phyloP scores from a whole-genome alignment of 2,329 filamentous ascomycete genomes.

The Tricladium varicosporioides region DNA sequence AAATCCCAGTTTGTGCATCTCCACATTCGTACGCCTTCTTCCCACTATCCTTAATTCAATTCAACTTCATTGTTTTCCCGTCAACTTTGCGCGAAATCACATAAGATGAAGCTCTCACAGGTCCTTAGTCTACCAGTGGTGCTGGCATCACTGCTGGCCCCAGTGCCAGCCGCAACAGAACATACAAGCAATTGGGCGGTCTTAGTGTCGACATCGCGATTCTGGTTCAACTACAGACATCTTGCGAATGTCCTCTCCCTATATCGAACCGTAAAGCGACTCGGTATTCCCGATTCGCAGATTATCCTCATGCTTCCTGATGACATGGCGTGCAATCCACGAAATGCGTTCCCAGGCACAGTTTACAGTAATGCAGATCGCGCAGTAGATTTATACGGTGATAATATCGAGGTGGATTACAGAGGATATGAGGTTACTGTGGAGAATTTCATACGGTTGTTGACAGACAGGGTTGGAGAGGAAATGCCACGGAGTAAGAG shows the following conservation, averaged over 20 bases:
- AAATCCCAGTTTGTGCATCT: neutral
- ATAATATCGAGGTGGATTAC: constrained; percentile 99
- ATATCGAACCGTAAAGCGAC: constrained; percentile 95
- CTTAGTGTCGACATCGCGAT: constrained; percentile 95
- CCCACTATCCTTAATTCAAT: neutral
- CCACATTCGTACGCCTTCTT: neutral
- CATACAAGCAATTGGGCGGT: constrained; percentile 99
- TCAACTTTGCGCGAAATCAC: neutral
- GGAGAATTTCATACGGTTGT: constrained; percentile 93
- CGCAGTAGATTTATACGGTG: constrained; percentile 92
- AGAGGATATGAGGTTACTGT: constrained; percentile 97
- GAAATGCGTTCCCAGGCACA: constrained; percentile 95
- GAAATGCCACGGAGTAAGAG: constrained; percentile 95
- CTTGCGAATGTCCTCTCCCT: constrained; percentile 96
- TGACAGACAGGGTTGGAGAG: constrained; percentile 91
- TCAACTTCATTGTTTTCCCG: neutral
- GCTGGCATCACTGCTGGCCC: constrained; percentile 47
- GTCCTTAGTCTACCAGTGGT: constrained; percentile 41
- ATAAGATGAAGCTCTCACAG: constrained; percentile 49
- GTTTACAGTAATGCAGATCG: constrained; percentile 98
- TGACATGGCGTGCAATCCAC: constrained; percentile 99
- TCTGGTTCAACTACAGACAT: constrained; percentile 99
- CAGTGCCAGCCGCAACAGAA: constrained; percentile 50
- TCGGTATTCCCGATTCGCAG: constrained; percentile 96
- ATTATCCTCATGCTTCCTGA: constrained; percentile 99